Evolutionary conservation across 768 basidiomycete species (phyloP).

Genomic region (Panaeolus cyanescens): DNA sequence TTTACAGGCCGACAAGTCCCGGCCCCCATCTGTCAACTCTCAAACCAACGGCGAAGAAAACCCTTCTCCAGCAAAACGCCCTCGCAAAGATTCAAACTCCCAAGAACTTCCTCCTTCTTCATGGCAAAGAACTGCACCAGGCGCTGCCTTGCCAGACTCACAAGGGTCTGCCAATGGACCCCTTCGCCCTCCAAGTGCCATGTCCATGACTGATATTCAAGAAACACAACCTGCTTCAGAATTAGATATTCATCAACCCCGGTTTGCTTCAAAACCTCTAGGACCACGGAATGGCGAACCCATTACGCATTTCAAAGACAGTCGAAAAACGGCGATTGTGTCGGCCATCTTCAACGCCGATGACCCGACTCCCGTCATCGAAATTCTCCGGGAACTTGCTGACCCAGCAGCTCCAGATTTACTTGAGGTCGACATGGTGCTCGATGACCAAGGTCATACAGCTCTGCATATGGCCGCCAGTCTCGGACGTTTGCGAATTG

Average conservation of each 20-base stretch:
- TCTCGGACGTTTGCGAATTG: slow-evolving; percentile 67
- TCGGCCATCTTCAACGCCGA: slow-evolving; percentile 71
- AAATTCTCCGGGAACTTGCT: slow-evolving; percentile 65
- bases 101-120: slow-evolving; percentile 29
- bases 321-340: slow-evolving; percentile 62
- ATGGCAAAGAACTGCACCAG: slow-evolving; percentile 30
- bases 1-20: slow-evolving; percentile 45
- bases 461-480: slow-evolving; percentile 93
- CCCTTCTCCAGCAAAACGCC: slow-evolving; percentile 72
- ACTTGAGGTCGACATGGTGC: slow-evolving; percentile 75
- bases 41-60: slow-evolving; percentile 58
- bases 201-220: slow-evolving; percentile 42
- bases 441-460: slow-evolving; percentile 95
- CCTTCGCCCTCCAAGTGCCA: slow-evolving; percentile 48
- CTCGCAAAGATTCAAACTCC: slow-evolving; percentile 52
- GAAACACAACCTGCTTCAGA: slow-evolving; percentile 39
- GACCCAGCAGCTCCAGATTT: slow-evolving; percentile 36
- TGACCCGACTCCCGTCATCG: slow-evolving; percentile 62
- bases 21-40: slow-evolving; percentile 52
- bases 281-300: slow-evolving; percentile 55
- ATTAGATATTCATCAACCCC: slow-evolving; percentile 47
- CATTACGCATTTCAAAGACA: slow-evolving; percentile 50
- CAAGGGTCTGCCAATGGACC: slow-evolving; percentile 42
- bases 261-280: slow-evolving; percentile 70
- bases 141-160: slow-evolving; percentile 23